These are phyloP conservation scores for Solanum paucissectum DNA, from an alignment of 257 asterid species.

Conservation along the genomic window DNA sequence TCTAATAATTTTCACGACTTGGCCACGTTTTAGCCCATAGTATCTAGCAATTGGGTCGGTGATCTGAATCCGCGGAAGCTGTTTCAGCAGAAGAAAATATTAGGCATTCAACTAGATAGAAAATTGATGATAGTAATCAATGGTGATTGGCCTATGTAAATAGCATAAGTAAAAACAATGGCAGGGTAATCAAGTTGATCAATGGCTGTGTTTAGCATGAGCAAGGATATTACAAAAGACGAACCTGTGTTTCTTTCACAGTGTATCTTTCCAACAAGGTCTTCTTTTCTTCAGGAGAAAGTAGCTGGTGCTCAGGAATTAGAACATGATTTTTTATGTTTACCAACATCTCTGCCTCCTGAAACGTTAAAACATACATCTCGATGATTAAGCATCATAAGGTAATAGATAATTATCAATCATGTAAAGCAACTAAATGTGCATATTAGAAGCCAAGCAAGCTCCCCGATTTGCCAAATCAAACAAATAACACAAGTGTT, in stretches of 20 bases:
- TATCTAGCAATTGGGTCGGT: conserved; percentile 77
- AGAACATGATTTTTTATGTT: conserved; percentile 81
- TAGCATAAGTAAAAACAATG: not conserved
- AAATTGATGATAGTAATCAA: not conserved
- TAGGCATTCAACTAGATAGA: not conserved
- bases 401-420: not conserved
- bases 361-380: not conserved
- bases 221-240: not conserved
- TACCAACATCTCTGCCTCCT: conserved; percentile 77
- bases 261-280: conserved; percentile 82
- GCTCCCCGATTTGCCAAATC: not conserved
- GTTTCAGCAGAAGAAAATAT: not conserved
- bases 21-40: conserved; percentile 72
- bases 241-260: conserved; percentile 89
- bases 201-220: not conserved
- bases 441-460: not conserved
- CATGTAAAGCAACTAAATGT: not conserved
- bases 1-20: conserved; percentile 67
- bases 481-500: not conserved
- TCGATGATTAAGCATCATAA: not conserved
- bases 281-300: conserved; percentile 69
- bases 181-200: not conserved
- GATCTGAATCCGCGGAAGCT: conserved; percentile 80
- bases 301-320: conserved; percentile 76
- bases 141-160: not conserved